Base-by-base conservation (phyloP, 495 filamentous ascomycete genomes). In the Penicillium simplicissimum region DNA sequence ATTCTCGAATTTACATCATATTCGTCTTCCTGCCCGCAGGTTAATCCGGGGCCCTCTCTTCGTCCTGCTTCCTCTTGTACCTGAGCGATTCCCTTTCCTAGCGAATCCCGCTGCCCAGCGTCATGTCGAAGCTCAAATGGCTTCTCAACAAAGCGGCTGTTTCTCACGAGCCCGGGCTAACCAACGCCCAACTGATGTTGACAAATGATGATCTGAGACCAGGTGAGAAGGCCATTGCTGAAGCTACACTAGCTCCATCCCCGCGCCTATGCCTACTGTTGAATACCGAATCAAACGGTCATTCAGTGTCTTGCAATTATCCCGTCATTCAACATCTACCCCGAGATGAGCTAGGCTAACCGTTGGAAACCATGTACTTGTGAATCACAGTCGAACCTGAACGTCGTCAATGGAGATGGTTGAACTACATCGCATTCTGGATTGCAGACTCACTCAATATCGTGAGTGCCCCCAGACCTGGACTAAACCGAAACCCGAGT, bases 371-470 rank as follows among this genome's bases (percentile, higher is more conserved):
- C 28, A 31, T 31, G 28, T 31, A 7, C 60, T 40, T 52, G 23
- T 61, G 37, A 49, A 23, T 36, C 59, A 62, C 62, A 82, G 93
- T 97, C 33, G 92, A 96, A 65, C 87, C 88, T 17, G 87, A 86
- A 60, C 86, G 91, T 58, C 87, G 93, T 31, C 86, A 91, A 85
- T 97, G 93, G 93, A 88, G 85, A 55, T 79, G 90, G 55, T 89
- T 87, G 84, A 96, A 96, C 69, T 97, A 92, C 67, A 86, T 97
- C 57, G 89, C 88, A 19, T 96, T 96, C 69, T 95, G 92, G 92
- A 84, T 96, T 71, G 91, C 93, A 35, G 93, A 97, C 76, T 94
- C 90, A 7, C 92, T 96, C 74, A 97, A 97, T 73, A 96, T 97
- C 73, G 84, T 86, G 70, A 67, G 82, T 80, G 38, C 33, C 33